phyloP scores from a whole-genome alignment of 2,329 filamentous ascomycete genomes.

The Neurospora sp. region DNA sequence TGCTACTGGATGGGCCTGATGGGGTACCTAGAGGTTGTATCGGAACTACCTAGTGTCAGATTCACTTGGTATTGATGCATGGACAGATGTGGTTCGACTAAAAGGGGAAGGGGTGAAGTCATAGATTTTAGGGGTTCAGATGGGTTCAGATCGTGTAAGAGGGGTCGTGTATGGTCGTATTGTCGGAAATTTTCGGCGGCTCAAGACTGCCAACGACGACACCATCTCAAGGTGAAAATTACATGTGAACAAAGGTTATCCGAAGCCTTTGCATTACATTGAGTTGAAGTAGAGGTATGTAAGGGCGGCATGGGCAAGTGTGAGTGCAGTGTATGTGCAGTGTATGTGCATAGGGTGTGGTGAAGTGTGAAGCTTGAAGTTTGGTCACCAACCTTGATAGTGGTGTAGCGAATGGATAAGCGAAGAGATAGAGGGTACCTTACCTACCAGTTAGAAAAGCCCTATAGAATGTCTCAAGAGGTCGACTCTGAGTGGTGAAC shows the following conservation, averaged over 20 bases:
- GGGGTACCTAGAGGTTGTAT: not conserved
- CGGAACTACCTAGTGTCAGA: not conserved
- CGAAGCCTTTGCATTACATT: not conserved
- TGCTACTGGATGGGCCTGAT: not conserved
- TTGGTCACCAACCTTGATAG: not conserved
- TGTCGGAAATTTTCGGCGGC: not conserved
- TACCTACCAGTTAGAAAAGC: not conserved
- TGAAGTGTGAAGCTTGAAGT: not conserved
- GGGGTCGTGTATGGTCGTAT: not conserved
- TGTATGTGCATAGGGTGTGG: not conserved
- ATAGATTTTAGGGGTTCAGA: not conserved
- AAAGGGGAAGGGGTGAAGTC: not conserved
- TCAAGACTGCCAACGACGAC: not conserved
- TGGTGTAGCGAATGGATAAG: not conserved
- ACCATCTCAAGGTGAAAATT: not conserved
- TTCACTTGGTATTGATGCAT: not conserved
- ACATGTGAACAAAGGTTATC: not conserved
- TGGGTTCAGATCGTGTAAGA: not conserved
- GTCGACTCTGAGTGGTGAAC: not conserved
- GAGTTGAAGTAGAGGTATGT: not conserved
- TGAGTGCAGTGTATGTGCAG: not conserved
- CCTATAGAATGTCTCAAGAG: not conserved
- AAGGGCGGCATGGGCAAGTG: not conserved
- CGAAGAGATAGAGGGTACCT: not conserved
- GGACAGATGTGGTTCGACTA: not conserved